Base-by-base conservation (phyloP, 352 stramenopile genomes). In the Pythium utonaiense region DNA sequence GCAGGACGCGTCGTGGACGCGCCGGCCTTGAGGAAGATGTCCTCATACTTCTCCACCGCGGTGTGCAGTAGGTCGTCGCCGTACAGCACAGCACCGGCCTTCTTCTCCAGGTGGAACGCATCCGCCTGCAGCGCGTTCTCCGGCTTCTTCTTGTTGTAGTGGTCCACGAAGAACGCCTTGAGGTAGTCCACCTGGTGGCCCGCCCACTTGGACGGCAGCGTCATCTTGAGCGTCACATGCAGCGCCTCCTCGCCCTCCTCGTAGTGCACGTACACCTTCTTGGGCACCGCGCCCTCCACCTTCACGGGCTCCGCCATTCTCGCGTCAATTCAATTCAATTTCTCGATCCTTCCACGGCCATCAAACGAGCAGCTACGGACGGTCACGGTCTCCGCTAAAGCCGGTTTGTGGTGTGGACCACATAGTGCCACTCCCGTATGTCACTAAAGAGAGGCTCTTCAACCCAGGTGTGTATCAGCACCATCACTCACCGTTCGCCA, bases 181-280 rank as follows among this genome's bases (percentile, higher is more conserved):
- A 95, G 75, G 69, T 91, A 89, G 58, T 93, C 85, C 22, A 92
- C 75, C 10, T 77, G 84, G 64, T 91, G 80, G 45, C 80, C 78
- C 48, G 81, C 78, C 83, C 85, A 95, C 73, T 92, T 95, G 61
- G 81, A 91, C 51, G 85, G 85, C 30, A 95, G 73, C 58, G 85
- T 95, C 79, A 95, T 90, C 74, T 95, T 95, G 59, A 95, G 81
- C 64, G 81, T 93, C 40, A 93, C 60, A 44, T 87, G 73, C 52
- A 80, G 70, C 59, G 65, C 62, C 53, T 88, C 80, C 14, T 79
- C 75, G 16, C 68, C 64, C 53, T 95, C 85, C 21, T 95, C 83
- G 57, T 88, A 93, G 76, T 95, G 85, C 71, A 95, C 88, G 74
- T 95, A 95, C 64, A 92, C 82, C 59, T 95, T 95, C 80, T 94